Evolutionary conservation across 495 filamentous ascomycete species (phyloP).

Genomic region (Glonium stellatum): DNA sequence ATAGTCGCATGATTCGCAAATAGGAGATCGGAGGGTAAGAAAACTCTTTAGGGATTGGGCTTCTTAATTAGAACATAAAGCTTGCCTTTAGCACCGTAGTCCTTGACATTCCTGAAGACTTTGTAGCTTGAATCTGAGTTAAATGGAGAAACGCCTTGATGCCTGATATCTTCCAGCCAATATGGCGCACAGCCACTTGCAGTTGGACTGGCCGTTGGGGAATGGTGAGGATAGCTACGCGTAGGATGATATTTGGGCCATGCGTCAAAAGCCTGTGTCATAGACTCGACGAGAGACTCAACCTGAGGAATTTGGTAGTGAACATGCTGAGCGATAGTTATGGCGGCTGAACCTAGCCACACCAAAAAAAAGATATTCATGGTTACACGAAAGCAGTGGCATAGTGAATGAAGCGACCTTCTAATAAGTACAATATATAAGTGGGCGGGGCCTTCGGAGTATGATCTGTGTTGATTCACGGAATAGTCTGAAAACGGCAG

Average conservation of each 20-base stretch:
- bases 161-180: constrained; percentile 33
- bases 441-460: too few species aligned
- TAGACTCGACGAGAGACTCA: constrained; percentile 65
- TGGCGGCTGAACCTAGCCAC: constrained; percentile 59
- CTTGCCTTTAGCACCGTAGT: constrained; percentile 46
- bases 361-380: not conserved
- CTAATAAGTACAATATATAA: too few species aligned
- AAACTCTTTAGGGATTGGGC: too few species aligned
- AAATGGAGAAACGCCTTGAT: constrained; percentile 35
- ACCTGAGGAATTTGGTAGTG: constrained; percentile 63
- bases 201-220: not conserved
- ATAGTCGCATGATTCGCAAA: too few species aligned
- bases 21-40: too few species aligned
- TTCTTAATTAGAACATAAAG: too few species aligned
- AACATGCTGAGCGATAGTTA: constrained; percentile 69
- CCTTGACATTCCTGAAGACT: constrained; percentile 51
- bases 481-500: too few species aligned
- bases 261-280: constrained; percentile 48
- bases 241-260: not conserved
- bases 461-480: too few species aligned
- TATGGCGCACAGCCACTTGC: constrained; percentile 15
- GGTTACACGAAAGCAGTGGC: too few species aligned
- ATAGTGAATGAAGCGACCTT: too few species aligned
- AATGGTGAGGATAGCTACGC: not conserved
- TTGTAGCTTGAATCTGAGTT: constrained; percentile 38